A percentile compares a stretch with the other conserved stretches of the same genome.
phyloP scores from a whole-genome alignment of 176 grass and related monocot genomes.

The Avena sativa region DNA sequence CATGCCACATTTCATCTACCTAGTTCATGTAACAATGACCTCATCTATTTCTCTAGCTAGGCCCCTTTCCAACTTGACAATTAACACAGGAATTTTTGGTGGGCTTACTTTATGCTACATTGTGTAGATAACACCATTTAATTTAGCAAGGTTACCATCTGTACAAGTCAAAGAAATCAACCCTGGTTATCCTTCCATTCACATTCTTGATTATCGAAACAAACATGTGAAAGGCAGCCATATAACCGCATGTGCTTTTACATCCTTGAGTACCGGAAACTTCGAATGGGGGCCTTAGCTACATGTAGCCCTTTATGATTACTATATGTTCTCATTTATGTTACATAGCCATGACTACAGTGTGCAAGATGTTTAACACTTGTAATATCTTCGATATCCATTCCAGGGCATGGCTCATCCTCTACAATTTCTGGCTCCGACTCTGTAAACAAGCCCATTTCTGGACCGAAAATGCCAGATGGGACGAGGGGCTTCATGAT shows the following conservation, averaged over 20 bases:
- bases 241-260: neutral
- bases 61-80: neutral
- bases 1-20: neutral
- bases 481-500: constrained; percentile 81
- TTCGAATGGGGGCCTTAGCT: no score
- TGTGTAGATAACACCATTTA: neutral
- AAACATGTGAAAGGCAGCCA: constrained; percentile 2
- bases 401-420: constrained; percentile 13
- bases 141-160: constrained; percentile 2
- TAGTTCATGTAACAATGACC: constrained; percentile 4
- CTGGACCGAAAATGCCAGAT: constrained; percentile 88
- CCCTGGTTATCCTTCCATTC: neutral
- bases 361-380: neutral
- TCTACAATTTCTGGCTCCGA: constrained; percentile 41
- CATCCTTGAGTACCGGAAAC: neutral
- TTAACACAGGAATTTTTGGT: neutral
- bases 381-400: neutral
- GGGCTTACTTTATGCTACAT: neutral
- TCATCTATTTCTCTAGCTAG: constrained; percentile 8
- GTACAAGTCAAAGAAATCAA: constrained; percentile 1
- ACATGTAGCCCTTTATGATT: no score
- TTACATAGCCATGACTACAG: neutral
- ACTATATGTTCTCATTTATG: neutral
- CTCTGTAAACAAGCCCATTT: constrained; percentile 63
- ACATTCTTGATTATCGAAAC: neutral